Evolutionary conservation across 192 early-diverging fungal genomes (phyloP).

Genomic region (Backusella psychrophila): DNA sequence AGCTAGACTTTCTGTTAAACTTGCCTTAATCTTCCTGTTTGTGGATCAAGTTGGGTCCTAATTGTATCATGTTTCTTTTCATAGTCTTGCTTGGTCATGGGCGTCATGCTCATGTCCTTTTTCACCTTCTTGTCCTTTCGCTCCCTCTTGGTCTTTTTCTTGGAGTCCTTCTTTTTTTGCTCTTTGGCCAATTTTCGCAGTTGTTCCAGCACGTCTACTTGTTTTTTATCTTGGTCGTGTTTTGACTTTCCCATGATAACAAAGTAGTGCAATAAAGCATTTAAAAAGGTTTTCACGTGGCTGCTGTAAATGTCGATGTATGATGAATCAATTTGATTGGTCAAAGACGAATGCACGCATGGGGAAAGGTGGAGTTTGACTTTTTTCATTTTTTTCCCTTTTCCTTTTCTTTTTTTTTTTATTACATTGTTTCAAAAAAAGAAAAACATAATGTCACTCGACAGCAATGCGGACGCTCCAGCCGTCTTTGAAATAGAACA

Average conservation of each 20-base stretch:
- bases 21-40: slow-evolving; percentile 48
- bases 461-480: background rate
- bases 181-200: slow-evolving; percentile 18
- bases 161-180: slow-evolving; percentile 19
- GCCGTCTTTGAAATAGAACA: background rate
- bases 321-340: background rate
- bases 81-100: slow-evolving; percentile 46
- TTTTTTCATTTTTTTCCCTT: background rate
- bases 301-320: background rate
- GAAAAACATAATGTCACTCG: background rate
- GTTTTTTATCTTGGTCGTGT: background rate
- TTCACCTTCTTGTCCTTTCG: background rate
- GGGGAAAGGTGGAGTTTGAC: background rate
- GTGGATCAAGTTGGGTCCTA: slow-evolving; percentile 44
- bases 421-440: background rate
- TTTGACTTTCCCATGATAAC: background rate
- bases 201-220: background rate
- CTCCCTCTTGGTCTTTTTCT: slow-evolving; percentile 13
- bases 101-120: slow-evolving; percentile 20
- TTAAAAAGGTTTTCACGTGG: background rate
- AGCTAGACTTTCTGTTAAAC: background rate
- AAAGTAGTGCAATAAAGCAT: background rate
- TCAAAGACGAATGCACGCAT: background rate
- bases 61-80: slow-evolving; percentile 41
- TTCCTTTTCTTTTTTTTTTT: background rate